Evolutionary conservation across 116 monocot species (phyloP).

Genomic region (Phalaenopsis hybrid): DNA sequence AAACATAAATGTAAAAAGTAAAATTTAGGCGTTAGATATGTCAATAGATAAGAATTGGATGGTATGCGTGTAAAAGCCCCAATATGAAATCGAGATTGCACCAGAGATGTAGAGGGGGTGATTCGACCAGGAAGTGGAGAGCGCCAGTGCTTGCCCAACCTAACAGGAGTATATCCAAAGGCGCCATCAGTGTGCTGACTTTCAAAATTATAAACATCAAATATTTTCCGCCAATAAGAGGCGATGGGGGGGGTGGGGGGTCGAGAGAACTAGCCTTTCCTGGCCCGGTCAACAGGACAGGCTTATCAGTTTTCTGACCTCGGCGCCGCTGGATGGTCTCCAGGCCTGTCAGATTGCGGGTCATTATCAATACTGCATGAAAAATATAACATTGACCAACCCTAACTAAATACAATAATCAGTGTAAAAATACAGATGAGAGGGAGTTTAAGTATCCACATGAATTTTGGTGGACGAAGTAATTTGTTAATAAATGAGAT

Average conservation of each 20-base stretch:
- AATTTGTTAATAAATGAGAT: neutral
- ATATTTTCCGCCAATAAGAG: neutral
- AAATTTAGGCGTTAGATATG: too few species aligned
- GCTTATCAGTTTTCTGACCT: constrained; percentile 67
- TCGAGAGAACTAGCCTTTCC: constrained; percentile 58
- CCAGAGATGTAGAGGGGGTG: constrained; percentile 77
- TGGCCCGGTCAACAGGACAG: constrained; percentile 69
- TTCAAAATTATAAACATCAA: neutral
- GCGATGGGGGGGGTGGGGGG: neutral
- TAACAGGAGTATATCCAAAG: constrained; percentile 10
- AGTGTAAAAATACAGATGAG: neutral
- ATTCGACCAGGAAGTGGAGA: constrained; percentile 76
- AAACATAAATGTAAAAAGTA: too few species aligned
- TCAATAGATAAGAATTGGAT: too few species aligned
- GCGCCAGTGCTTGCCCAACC: constrained; percentile 87
- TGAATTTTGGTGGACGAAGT: neutral
- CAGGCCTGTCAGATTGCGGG: constrained; percentile 41
- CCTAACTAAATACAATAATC: neutral
- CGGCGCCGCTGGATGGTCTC: constrained; percentile 67
- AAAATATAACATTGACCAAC: neutral
- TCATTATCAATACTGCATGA: neutral
- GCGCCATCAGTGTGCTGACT: neutral
- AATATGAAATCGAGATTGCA: constrained; percentile 3
- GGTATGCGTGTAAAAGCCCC: too few species aligned
- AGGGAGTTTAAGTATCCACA: neutral